phyloP scores from a whole-genome alignment of 2,329 filamentous ascomycete genomes.

The Lojkania enalia region DNA sequence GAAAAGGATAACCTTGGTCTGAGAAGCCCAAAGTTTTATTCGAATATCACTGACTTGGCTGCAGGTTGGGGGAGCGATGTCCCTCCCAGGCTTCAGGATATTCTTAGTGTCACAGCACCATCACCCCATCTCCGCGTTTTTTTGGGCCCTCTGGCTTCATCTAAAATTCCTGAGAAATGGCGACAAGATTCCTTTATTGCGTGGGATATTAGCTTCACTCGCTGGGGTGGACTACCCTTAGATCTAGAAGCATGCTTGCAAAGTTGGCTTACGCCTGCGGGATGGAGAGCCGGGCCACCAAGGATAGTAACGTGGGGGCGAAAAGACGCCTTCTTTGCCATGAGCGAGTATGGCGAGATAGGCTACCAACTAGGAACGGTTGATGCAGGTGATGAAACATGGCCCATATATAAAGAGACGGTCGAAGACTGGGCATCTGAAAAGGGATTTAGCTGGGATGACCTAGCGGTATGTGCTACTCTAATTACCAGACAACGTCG shows the following conservation, averaged over 20 bases:
- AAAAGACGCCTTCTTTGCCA: conserved; percentile 39
- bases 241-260: conserved; percentile 37
- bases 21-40: background rate
- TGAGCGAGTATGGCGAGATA: conserved; percentile 43
- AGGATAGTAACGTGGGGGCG: conserved; percentile 37
- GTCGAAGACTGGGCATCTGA: conserved; percentile 41
- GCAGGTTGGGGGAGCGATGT: conserved; percentile 29
- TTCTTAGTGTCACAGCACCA: conserved; percentile 31
- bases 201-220: conserved; percentile 39
- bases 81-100: conserved; percentile 23
- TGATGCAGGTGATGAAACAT: conserved; percentile 17
- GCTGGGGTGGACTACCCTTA: conserved; percentile 34
- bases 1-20: conserved; percentile 30
- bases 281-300: conserved; percentile 42
- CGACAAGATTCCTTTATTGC: conserved; percentile 34
- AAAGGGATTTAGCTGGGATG: conserved; percentile 33
- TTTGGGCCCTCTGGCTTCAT: conserved; percentile 24
- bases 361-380: conserved; percentile 27
- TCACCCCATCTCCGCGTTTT: conserved; percentile 35
- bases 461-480: conserved; percentile 22
- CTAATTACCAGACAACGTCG: too few relatives aligned
- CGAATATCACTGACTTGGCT: background rate
- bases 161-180: background rate
- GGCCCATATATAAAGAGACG: conserved; percentile 39
- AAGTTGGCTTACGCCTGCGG: conserved; percentile 42